phyloP scores from a whole-genome alignment of 495 filamentous ascomycete genomes.

The Jackrogersella minutella region DNA sequence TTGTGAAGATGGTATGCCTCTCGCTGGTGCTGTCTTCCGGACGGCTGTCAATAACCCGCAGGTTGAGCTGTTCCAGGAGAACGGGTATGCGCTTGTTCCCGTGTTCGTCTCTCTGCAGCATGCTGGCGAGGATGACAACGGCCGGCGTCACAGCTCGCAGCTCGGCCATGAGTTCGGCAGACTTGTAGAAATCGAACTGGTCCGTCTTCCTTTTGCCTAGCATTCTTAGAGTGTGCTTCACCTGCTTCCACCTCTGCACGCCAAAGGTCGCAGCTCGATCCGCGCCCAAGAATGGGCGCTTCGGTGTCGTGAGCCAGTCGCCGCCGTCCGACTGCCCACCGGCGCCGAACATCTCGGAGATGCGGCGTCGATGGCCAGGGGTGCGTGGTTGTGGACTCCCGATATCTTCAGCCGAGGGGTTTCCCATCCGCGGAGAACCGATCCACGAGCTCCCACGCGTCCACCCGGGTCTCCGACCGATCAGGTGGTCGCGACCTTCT shows the following conservation, averaged over 20 bases:
- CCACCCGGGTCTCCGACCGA: slow-evolving; percentile 62
- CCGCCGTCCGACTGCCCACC: slow-evolving; percentile 61
- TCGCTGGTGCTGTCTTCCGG: slow-evolving; percentile 71
- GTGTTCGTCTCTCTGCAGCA: slow-evolving; percentile 97
- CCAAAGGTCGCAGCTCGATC: slow-evolving; percentile 79
- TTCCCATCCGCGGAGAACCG: slow-evolving; percentile 44
- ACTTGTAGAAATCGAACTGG: slow-evolving; percentile 91
- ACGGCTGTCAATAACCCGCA: slow-evolving; percentile 80
- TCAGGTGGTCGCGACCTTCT: slow-evolving; percentile 80
- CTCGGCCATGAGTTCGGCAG: slow-evolving; percentile 94
- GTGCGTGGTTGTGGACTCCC: slow-evolving; percentile 63
- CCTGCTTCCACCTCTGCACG: slow-evolving; percentile 83
- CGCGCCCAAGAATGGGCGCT: slow-evolving; percentile 60
- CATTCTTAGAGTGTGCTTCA: slow-evolving; percentile 85
- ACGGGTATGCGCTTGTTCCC: slow-evolving; percentile 94
- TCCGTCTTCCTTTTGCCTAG: slow-evolving; percentile 85
- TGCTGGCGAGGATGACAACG: slow-evolving; percentile 90
- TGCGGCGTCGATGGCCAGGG: slow-evolving; percentile 74
- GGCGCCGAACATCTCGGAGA: slow-evolving; percentile 72
- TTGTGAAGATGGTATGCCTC: slow-evolving; percentile 85
- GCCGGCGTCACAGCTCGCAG: slow-evolving; percentile 90
- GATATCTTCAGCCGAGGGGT: slow-evolving; percentile 50
- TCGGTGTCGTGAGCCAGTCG: slow-evolving; percentile 55
- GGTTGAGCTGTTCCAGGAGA: slow-evolving; percentile 91
- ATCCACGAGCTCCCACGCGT: slow-evolving; percentile 65